phyloP scores from a whole-genome alignment of 2,329 filamentous ascomycete genomes.

The Colletotrichum simmondsii region DNA sequence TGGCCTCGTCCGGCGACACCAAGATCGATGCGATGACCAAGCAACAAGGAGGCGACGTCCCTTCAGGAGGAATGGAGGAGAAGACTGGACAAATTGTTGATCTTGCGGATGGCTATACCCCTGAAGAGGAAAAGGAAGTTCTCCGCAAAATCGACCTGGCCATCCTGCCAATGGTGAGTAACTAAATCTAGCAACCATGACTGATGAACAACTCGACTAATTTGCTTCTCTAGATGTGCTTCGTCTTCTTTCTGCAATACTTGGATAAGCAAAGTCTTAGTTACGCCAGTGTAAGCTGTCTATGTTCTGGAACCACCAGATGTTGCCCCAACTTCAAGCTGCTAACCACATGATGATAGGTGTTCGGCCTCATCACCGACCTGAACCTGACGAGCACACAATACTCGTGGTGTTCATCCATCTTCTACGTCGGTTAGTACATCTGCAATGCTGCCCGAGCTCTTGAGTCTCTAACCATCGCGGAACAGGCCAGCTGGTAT shows the following conservation, averaged over 20 bases:
- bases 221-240: slow-evolving; percentile 46
- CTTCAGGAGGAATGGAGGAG: slow-evolving; percentile 16
- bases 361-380: slow-evolving; percentile 58
- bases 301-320: background rate
- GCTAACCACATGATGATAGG: slow-evolving; percentile 25
- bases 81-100: slow-evolving; percentile 35
- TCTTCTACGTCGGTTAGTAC: slow-evolving; percentile 47
- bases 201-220: background rate
- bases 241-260: slow-evolving; percentile 55
- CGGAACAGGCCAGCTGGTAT: slow-evolving; percentile 50
- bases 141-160: slow-evolving; percentile 46
- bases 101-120: slow-evolving; percentile 37
- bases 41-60: background rate
- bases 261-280: slow-evolving; percentile 61
- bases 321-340: background rate
- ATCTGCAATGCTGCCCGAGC: rapidly evolving
- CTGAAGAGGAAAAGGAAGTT: slow-evolving; percentile 45
- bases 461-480: background rate
- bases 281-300: slow-evolving; percentile 49
- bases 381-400: slow-evolving; percentile 55
- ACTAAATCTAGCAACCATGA: background rate
- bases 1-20: background rate
- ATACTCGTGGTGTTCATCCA: slow-evolving; percentile 59
- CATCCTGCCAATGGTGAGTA: slow-evolving; percentile 43
- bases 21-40: background rate